Conservation (phyloP, 1,284 basidiomycete species). For the Pseudozyma sp. region DNA sequence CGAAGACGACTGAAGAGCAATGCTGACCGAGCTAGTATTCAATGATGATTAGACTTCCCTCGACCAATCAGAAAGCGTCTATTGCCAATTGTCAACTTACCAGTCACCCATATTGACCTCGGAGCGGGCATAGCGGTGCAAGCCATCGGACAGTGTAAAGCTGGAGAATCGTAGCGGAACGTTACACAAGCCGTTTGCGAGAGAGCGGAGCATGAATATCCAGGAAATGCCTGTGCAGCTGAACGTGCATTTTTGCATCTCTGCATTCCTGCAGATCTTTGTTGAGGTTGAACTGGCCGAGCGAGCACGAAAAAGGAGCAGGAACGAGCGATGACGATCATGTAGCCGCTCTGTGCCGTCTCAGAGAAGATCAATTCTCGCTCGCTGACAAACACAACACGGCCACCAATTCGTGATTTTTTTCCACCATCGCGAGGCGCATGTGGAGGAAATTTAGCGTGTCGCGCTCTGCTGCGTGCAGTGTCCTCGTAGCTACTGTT, state of each 20-base stretch:
- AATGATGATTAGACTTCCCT: background rate
- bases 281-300: no score
- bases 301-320: background rate
- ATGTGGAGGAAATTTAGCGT: constrained; percentile 8
- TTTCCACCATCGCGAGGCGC: constrained; percentile 19
- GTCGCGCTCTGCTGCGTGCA: constrained; percentile 2
- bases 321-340: constrained; percentile 15
- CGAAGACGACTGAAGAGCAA: background rate
- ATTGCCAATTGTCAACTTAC: constrained; percentile 21
- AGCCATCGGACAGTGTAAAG: background rate
- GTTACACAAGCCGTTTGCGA: background rate
- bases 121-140: constrained; percentile 8
- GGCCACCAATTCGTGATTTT: background rate
- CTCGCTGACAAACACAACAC: constrained; percentile 26
- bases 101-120: constrained; percentile 1
- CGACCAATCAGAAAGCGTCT: constrained; percentile 33
- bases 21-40: constrained; percentile 1
- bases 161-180: background rate
- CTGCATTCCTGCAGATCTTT: background rate
- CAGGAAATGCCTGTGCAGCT: constrained; percentile 14
- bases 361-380: background rate
- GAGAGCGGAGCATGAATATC: constrained; percentile 24
- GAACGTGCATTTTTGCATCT: constrained; percentile 8
- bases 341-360: background rate
- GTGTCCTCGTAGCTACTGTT: background rate